Evolutionary conservation across 148 eudicot genomes (phyloP).

Genomic region (Silene uniflora): DNA sequence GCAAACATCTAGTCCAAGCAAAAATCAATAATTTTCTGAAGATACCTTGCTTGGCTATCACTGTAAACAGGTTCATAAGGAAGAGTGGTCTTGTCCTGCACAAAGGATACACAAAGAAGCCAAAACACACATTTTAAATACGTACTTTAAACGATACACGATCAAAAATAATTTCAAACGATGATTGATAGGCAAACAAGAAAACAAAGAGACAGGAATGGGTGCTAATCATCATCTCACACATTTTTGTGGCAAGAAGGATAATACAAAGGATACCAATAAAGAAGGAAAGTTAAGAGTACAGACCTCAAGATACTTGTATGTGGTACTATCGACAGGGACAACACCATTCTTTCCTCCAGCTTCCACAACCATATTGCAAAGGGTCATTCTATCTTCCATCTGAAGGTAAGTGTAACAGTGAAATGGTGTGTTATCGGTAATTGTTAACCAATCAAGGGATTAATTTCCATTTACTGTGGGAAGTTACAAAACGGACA

Average conservation of each 20-base stretch:
- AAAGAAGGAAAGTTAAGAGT: not conserved
- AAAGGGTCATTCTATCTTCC: conserved; percentile 99
- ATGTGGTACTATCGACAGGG: conserved; percentile 89
- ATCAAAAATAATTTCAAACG: not conserved
- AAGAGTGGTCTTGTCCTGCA: conserved; percentile 72
- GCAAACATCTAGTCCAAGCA: not conserved
- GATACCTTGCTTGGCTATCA: conserved; percentile 84
- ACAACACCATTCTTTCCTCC: conserved; percentile 97
- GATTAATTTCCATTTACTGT: not conserved
- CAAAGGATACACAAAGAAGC: conserved; percentile 29
- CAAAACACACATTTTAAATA: not conserved
- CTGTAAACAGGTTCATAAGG: conserved; percentile 92
- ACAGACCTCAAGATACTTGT: conserved; percentile 85
- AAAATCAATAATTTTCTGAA: not conserved
- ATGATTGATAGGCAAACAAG: too few species aligned
- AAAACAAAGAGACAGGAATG: too few species aligned
- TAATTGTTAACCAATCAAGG: not conserved
- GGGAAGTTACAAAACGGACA: not conserved
- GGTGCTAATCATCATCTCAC: not conserved
- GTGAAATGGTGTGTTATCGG: not conserved
- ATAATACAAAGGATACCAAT: not conserved
- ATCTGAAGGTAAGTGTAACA: conserved; percentile 39
- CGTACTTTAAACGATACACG: too few species aligned
- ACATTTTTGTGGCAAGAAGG: not conserved
- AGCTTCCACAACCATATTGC: conserved; percentile 99